Conservation (phyloP, 1,284 basidiomycete species). For the Leucoagaricus sp. region DNA sequence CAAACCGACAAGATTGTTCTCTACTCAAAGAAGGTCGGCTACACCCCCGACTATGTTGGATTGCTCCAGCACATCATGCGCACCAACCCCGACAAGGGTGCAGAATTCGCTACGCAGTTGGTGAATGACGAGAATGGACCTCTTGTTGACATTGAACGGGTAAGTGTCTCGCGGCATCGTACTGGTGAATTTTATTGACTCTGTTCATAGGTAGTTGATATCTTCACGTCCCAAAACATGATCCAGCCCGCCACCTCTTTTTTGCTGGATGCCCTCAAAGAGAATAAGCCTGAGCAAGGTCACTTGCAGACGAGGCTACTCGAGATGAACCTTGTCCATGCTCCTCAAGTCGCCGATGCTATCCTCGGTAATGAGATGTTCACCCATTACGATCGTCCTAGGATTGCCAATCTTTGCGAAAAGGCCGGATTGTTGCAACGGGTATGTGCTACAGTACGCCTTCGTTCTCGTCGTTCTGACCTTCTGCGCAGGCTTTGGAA, state of each 20-base stretch:
- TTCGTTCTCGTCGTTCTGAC: neutral
- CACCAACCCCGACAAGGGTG: constrained; percentile 96
- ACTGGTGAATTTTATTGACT: constrained; percentile 4
- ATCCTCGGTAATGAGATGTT: constrained; percentile 99
- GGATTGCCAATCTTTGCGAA: constrained; percentile 98
- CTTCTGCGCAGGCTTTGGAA: constrained; percentile 83
- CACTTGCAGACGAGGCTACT: constrained; percentile 95
- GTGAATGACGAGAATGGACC: constrained; percentile 94
- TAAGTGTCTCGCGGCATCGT: constrained; percentile 33
- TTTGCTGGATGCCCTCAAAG: constrained; percentile 98
- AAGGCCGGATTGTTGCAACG: constrained; percentile 96
- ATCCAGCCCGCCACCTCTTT: constrained; percentile 99
- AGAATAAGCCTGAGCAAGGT: constrained; percentile 97
- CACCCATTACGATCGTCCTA: constrained; percentile 93
- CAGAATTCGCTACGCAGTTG: constrained; percentile 96
- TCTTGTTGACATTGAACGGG: constrained; percentile 92
- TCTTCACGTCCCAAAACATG: constrained; percentile 99
- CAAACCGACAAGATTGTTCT: constrained; percentile 99
- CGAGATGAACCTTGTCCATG: constrained; percentile 98
- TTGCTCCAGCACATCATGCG: constrained; percentile 98
- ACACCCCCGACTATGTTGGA: constrained; percentile 91
- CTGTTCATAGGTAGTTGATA: constrained; percentile 81
- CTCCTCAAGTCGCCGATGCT: constrained; percentile 98
- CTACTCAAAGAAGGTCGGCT: constrained; percentile 97
- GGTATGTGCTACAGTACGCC: constrained; percentile 42